Percentiles rank a stretch among this genome's conserved stretches.
Evolutionary conservation across 2,329 filamentous ascomycete species (phyloP).

Genomic region (Nemania sp.): DNA sequence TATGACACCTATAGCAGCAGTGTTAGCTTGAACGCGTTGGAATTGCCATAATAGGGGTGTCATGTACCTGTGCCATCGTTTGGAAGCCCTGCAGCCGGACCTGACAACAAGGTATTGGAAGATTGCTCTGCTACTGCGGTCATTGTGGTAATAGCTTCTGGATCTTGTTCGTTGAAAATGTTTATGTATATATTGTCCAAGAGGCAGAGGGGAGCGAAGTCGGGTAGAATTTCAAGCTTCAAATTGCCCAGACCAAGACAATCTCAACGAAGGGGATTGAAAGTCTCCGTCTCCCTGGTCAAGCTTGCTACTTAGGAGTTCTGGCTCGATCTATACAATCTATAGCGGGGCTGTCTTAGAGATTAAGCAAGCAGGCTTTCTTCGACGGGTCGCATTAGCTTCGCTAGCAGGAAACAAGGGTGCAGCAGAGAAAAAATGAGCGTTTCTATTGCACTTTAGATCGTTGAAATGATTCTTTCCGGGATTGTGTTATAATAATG

Average conservation of each 20-base stretch:
- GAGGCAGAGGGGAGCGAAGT: conserved; percentile 16
- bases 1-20: conserved; percentile 74
- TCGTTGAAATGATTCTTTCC: background rate
- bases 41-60: conserved; percentile 1
- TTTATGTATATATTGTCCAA: conserved; percentile 12
- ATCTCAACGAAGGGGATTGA: conserved; percentile 23
- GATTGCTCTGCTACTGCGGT: conserved; percentile 55
- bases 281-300: conserved; percentile 17
- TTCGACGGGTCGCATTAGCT: conserved; percentile 14
- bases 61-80: conserved; percentile 77
- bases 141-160: conserved; percentile 47
- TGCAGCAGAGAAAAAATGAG: background rate
- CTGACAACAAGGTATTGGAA: conserved; percentile 57
- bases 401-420: background rate
- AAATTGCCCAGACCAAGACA: conserved; percentile 18
- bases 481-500: background rate
- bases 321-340: conserved; percentile 30
- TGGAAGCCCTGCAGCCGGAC: conserved; percentile 58
- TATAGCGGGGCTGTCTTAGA: conserved; percentile 31
- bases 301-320: conserved; percentile 18
- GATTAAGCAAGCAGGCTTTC: conserved; percentile 25
- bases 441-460: conserved; percentile 1
- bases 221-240: background rate
- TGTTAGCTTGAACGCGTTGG: conserved; percentile 35
- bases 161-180: conserved; percentile 5